These are phyloP conservation scores for Saccharata proteae DNA, from an alignment of 2,329 filamentous ascomycete genomes.

Conservation along the genomic window DNA sequence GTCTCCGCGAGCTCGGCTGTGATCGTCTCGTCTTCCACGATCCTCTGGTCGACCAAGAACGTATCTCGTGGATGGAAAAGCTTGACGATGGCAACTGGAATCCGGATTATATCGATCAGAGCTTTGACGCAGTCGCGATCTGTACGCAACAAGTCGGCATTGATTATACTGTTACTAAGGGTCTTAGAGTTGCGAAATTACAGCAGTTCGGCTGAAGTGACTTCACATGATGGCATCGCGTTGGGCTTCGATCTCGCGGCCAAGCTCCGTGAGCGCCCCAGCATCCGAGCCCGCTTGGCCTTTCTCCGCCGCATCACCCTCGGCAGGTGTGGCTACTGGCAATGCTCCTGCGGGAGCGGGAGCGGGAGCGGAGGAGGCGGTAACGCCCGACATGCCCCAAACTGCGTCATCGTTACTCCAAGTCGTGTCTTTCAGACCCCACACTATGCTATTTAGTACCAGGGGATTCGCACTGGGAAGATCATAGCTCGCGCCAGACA, in stretches of 20 bases:
- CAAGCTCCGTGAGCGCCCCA: neutral
- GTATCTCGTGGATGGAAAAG: conserved; percentile 29
- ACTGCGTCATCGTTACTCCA: neutral
- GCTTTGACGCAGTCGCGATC: conserved; percentile 34
- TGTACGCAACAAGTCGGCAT: conserved; percentile 32
- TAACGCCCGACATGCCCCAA: conserved; percentile 6
- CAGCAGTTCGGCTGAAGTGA: conserved; percentile 13
- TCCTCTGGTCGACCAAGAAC: conserved; percentile 31
- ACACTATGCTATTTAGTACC: too few species aligned
- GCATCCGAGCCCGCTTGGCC: neutral
- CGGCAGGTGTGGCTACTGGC: neutral
- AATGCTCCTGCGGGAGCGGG: conserved; percentile 3
- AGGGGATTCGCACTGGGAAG: too few species aligned
- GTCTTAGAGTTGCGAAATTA: conserved; percentile 21
- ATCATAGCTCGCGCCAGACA: too few species aligned
- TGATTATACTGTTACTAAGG: conserved; percentile 28
- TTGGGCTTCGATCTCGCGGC: neutral
- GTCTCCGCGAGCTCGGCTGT: conserved; percentile 21
- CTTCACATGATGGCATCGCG: conserved; percentile 2
- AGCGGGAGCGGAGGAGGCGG: conserved; percentile 4
- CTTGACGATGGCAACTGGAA: conserved; percentile 32
- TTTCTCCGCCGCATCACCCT: conserved; percentile 1
- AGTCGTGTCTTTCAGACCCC: too few species aligned
- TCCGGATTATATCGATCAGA: conserved; percentile 19
- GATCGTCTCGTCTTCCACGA: conserved; percentile 35